phyloP scores from a whole-genome alignment of 1,139 yeast genomes.

The Geotrichum siamense region DNA sequence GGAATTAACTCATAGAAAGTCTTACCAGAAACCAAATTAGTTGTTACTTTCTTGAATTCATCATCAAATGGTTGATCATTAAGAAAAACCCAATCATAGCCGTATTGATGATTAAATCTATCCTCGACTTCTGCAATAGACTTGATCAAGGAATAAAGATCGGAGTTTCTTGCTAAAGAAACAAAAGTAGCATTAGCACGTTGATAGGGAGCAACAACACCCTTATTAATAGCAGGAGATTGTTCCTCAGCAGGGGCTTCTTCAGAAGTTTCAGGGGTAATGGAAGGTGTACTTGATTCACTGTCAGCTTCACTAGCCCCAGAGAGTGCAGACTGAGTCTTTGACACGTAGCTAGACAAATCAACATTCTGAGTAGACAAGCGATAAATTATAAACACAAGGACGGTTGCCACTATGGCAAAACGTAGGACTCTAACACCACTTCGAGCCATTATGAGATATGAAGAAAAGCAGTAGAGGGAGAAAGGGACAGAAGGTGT shows the following conservation, averaged over 20 bases:
- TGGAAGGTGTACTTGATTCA: constrained; percentile 1
- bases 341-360: constrained; percentile 25
- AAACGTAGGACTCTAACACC: constrained; percentile 35
- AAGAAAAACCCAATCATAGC: constrained; percentile 74
- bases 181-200: constrained; percentile 62
- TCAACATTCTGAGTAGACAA: constrained; percentile 32
- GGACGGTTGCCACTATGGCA: constrained; percentile 33
- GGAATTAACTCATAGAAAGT: constrained; percentile 63
- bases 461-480: no score
- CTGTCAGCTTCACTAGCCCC: neutral
- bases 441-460: constrained; percentile 35
- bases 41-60: constrained; percentile 43
- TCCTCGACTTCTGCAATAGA: constrained; percentile 63
- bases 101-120: constrained; percentile 57
- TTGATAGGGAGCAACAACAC: constrained; percentile 15
- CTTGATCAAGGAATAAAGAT: constrained; percentile 49
- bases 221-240: constrained; percentile 9
- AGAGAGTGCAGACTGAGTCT: constrained; percentile 9
- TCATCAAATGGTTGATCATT: constrained; percentile 57
- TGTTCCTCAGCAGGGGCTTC: constrained; percentile 5
- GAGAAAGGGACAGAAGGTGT: no score
- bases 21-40: constrained; percentile 50
- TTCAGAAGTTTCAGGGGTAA: neutral
- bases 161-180: constrained; percentile 64
- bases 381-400: constrained; percentile 36